Evolutionary conservation across 108 stramenopile species (phyloP).

Genomic region (Skeletonema tropicum): DNA sequence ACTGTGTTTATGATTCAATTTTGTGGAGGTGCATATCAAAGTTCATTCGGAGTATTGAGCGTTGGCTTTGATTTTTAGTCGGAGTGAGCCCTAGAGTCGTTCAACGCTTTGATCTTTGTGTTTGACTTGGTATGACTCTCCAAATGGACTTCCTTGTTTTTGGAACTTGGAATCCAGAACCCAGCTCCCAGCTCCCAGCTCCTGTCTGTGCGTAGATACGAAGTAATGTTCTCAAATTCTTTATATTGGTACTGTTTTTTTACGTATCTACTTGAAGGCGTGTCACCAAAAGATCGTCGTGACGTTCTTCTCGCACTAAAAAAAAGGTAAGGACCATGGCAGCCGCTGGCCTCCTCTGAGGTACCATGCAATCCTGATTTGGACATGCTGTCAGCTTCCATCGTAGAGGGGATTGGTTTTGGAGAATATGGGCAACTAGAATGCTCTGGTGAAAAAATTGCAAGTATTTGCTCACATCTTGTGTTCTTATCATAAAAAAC

Average conservation of each 20-base stretch:
- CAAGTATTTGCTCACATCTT: constrained; percentile 2
- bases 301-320: not conserved
- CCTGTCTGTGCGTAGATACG: no score
- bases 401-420: not conserved
- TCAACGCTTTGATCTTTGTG: no score
- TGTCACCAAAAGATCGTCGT: not conserved
- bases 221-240: no score
- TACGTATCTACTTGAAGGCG: not conserved
- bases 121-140: no score
- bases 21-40: not conserved
- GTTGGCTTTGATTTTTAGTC: not conserved
- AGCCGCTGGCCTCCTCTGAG: not conserved
- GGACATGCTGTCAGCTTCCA: not conserved
- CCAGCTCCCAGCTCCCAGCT: no score
- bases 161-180: no score
- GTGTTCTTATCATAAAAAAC: not conserved
- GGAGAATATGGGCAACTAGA: not conserved
- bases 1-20: not conserved
- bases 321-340: not conserved
- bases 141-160: no score
- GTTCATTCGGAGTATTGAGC: not conserved
- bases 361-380: not conserved
- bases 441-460: not conserved
- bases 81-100: not conserved
- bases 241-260: not conserved